These are phyloP conservation scores for Chalciporus chontae DNA, from an alignment of 768 basidiomycete species.

Conservation along the genomic window DNA sequence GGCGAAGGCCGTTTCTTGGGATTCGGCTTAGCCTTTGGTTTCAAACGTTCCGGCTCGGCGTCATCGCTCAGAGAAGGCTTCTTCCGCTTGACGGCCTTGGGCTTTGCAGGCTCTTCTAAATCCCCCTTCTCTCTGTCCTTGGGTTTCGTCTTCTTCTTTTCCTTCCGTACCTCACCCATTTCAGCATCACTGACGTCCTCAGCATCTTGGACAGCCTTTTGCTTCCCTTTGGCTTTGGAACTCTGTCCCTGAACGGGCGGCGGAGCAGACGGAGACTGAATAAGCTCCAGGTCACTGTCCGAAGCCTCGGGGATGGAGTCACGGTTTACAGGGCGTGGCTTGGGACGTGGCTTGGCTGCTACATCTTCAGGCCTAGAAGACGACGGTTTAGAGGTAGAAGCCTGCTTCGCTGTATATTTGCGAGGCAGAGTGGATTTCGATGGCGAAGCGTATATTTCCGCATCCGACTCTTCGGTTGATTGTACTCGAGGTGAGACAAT, in stretches of 20 bases:
- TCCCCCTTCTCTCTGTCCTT: slow-evolving; percentile 18
- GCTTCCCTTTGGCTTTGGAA: slow-evolving; percentile 37
- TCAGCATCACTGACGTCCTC: slow-evolving; percentile 14
- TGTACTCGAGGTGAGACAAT: slow-evolving; percentile 5
- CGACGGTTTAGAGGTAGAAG: slow-evolving; percentile 16
- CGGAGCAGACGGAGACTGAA: slow-evolving; percentile 12
- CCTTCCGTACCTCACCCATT: slow-evolving; percentile 26
- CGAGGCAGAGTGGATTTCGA: slow-evolving; percentile 11
- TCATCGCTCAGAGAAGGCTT: slow-evolving; percentile 20
- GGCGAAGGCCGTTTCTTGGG: slow-evolving; percentile 19
- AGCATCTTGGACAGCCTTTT: slow-evolving; percentile 28
- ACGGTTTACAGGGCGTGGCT: slow-evolving; percentile 17
- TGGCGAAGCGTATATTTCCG: slow-evolving; percentile 7
- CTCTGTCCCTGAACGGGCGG: slow-evolving; percentile 20
- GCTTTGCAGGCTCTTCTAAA: slow-evolving; percentile 30
- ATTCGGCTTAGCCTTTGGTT: slow-evolving; percentile 15
- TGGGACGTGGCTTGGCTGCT: slow-evolving; percentile 22
- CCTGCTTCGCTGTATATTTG: slow-evolving; percentile 15
- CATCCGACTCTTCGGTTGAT: slow-evolving; percentile 26
- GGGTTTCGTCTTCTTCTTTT: slow-evolving; percentile 21
- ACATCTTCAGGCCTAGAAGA: slow-evolving; percentile 15
- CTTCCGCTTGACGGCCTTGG: slow-evolving; percentile 22
- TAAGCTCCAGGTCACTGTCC: slow-evolving; percentile 33
- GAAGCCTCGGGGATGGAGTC: slow-evolving; percentile 15
- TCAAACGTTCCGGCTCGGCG: slow-evolving; percentile 8